Evolutionary conservation across 495 filamentous ascomycete genomes (phyloP), one percentile per base, ranked within the genome.

Genomic region (Annulohypoxylon stygium): DNA sequence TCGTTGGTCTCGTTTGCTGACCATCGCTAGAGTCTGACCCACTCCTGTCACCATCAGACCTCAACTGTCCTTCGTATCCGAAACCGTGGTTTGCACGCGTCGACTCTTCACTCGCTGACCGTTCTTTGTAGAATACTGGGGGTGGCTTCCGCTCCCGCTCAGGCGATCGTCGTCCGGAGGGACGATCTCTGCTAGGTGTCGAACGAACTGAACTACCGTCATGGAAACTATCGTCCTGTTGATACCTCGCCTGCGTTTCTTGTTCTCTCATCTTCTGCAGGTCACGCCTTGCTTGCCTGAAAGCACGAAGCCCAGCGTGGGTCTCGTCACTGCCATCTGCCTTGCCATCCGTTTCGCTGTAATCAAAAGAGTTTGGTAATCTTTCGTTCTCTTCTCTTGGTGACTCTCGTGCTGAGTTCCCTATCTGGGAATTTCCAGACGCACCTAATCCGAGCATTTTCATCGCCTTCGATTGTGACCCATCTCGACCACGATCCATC

Each of bases 371-470:
- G n/a, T 75, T 70, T 2, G 55, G 7, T 43, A 74, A 70, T 11
- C 30, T 48, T 1, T 67, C 65, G n/a, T 80, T 78, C 16, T 88
- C 86, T 45, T 86, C 79, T 41, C 81, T 84, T 75, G 83, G 83
- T 1, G 74, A 72, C 16, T 88, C 86, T 53, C 81, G 78, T 12
- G 47, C 62, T 3, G 88, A 79, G n/a, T 84, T 85, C 0, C 84
- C 83, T 1, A 89, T 87, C 23, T 84, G 85, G 64, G 83, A 87
- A 58, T 80, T 87, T 25, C 81, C 85, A 7, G 84, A 65, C 47
- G 82, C 75, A 30, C 88, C 88, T 36, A 93, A 81, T 4, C 93
- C 92, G 43, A 94, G 85, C 79, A 93, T 89, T 79, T 92, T 94
- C 79, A 90, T 86, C 0, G 89, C 87, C 76, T 92, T 95, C 1